A percentile compares a stretch with the other conserved stretches of the same genome.
Evolutionary conservation across 2,329 filamentous ascomycete species (phyloP).

Genomic region (Fusarium sp.): DNA sequence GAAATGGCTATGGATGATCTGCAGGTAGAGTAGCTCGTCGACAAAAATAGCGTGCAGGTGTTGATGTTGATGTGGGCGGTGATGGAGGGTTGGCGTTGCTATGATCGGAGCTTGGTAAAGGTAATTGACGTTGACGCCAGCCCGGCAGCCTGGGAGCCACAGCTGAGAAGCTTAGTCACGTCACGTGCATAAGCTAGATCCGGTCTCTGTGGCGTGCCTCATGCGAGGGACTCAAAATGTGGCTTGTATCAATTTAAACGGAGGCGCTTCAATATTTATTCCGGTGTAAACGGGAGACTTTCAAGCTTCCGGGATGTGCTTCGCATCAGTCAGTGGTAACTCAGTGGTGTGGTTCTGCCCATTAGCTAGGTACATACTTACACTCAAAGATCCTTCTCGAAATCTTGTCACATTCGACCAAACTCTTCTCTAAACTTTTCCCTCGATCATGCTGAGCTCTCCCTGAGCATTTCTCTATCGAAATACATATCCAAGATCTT

Average conservation of each 20-base stretch:
- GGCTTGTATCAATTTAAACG: slow-evolving; percentile 15
- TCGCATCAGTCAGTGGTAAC: slow-evolving; percentile 19
- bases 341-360: slow-evolving; percentile 15
- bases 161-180: slow-evolving; percentile 41
- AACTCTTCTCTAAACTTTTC: slow-evolving; percentile 7
- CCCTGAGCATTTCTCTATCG: slow-evolving; percentile 25
- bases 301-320: slow-evolving; percentile 28
- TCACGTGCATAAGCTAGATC: slow-evolving; percentile 30
- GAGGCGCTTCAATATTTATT: slow-evolving; percentile 45
- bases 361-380: slow-evolving; percentile 20
- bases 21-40: background rate
- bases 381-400: slow-evolving; percentile 29
- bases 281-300: slow-evolving; percentile 33
- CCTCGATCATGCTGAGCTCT: slow-evolving; percentile 35
- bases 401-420: slow-evolving; percentile 9
- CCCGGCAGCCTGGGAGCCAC: slow-evolving; percentile 46
- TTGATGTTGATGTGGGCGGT: slow-evolving; percentile 20
- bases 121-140: slow-evolving; percentile 47
- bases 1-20: background rate
- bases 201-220: slow-evolving; percentile 19
- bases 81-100: slow-evolving; percentile 24
- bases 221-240: slow-evolving; percentile 5
- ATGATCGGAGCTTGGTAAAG: slow-evolving; percentile 38
- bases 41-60: background rate
- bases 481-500: background rate